A percentile compares a stretch with the other conserved stretches of the same genome.
Evolutionary conservation across 2,329 filamentous ascomycete genomes (phyloP).

Genomic region (Aquanectria penicillioides): DNA sequence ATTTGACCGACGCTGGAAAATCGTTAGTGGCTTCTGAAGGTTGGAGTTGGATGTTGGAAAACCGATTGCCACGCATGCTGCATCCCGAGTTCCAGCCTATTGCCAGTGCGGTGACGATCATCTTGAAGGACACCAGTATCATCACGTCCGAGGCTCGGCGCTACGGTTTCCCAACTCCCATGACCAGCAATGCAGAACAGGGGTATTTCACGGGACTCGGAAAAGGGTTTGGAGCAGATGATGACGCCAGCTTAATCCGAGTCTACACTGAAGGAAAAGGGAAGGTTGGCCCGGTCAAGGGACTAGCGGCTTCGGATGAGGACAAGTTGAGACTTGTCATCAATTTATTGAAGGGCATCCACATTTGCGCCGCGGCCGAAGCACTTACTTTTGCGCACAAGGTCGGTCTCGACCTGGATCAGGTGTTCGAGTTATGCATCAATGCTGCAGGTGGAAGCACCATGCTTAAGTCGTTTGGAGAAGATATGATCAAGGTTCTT

Average conservation of each 20-base stretch:
- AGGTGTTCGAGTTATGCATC: slow-evolving; percentile 28
- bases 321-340: slow-evolving; percentile 21
- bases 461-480: slow-evolving; percentile 16
- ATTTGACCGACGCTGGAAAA: slow-evolving; percentile 53
- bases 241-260: slow-evolving; percentile 22
- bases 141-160: slow-evolving; percentile 73
- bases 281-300: background rate
- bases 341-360: slow-evolving; percentile 25
- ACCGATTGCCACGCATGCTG: slow-evolving; percentile 65
- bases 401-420: slow-evolving; percentile 27
- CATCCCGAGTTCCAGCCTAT: slow-evolving; percentile 62
- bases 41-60: slow-evolving; percentile 71
- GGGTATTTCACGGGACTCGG: slow-evolving; percentile 69
- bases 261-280: slow-evolving; percentile 22
- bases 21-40: slow-evolving; percentile 58
- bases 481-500: slow-evolving; percentile 20
- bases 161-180: slow-evolving; percentile 66
- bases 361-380: slow-evolving; percentile 25
- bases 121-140: slow-evolving; percentile 71
- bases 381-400: slow-evolving; percentile 25
- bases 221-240: slow-evolving; percentile 55
- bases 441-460: slow-evolving; percentile 24
- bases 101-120: slow-evolving; percentile 68
- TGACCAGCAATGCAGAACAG: slow-evolving; percentile 72
- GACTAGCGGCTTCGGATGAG: background rate